phyloP scores from a whole-genome alignment of 2,329 filamentous ascomycete genomes.

The Rutstroemia sp. region DNA sequence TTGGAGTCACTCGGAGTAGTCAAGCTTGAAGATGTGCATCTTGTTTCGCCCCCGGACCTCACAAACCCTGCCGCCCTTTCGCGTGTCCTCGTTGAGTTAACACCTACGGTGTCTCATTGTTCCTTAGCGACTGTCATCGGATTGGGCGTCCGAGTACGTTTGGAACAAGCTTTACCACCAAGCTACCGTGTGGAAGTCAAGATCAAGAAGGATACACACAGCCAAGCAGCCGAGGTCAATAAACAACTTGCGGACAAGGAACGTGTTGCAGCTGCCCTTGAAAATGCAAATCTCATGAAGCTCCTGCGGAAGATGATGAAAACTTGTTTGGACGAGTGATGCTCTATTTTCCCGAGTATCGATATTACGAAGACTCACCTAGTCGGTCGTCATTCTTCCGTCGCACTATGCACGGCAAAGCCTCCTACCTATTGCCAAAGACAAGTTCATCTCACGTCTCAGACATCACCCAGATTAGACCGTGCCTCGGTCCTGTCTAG shows the following conservation, averaged over 20 bases:
- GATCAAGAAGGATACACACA: conserved; percentile 95
- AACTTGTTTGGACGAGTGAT: conserved; percentile 47
- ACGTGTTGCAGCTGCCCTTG: conserved; percentile 85
- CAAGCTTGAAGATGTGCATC: conserved; percentile 87
- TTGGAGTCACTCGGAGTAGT: conserved; percentile 91
- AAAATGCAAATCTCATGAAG: conserved; percentile 84
- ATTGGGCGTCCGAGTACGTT: conserved; percentile 79
- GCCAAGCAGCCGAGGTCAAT: conserved; percentile 89
- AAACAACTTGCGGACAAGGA: conserved; percentile 97
- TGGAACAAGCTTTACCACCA: conserved; percentile 85
- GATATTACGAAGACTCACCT: background rate
- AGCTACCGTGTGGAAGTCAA: conserved; percentile 87
- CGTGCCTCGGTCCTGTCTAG: too few relatives aligned
- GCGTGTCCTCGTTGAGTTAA: conserved; percentile 79
- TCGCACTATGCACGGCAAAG: too few relatives aligned
- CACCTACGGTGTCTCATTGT: conserved; percentile 94
- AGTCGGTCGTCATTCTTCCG: too few relatives aligned
- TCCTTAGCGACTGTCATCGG: conserved; percentile 95
- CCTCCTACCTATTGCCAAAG: too few relatives aligned
- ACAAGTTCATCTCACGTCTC: too few relatives aligned
- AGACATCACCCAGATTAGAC: too few relatives aligned
- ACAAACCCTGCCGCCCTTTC: conserved; percentile 50
- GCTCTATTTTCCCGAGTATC: background rate
- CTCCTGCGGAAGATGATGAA: conserved; percentile 92
- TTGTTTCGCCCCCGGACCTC: conserved; percentile 55